Evolutionary conservation across 345 rosid species (phyloP), one percentile per base, ranked within the genome.

Genomic region (Durio zibethinus): DNA sequence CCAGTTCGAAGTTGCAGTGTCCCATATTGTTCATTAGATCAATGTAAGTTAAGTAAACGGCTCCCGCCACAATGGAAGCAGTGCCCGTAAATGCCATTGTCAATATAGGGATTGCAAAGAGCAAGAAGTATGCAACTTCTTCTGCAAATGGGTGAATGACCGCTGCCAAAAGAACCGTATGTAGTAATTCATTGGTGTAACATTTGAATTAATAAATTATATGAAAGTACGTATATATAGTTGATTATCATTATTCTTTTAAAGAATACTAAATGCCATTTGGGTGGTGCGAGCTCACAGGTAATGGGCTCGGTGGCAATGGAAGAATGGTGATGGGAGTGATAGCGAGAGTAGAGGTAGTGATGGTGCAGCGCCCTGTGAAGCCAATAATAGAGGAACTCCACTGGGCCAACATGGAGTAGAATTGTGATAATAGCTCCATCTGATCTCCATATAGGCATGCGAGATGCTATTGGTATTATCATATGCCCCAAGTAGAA

Each of bases 251-350:
- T n/a, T n/a, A n/a, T n/a, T n/a, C n/a, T n/a, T n/a, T n/a, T n/a
- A n/a, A n/a, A n/a, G n/a, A n/a, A n/a, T n/a, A n/a, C n/a, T n/a
- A n/a, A n/a, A n/a, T n/a, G n/a, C n/a, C n/a, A n/a, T n/a, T n/a
- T n/a, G n/a, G n/a, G n/a, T n/a, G n/a, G n/a, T n/a, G 38, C 5
- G 3, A 4, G 38, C 86, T 66, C 74, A 87, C 89, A 86, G 1
- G 91, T 69, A 38, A 86, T 88, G 59, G 91, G 91, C 75, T 86
- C 85, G 11, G 90, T 86, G 84, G 72, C 88, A 4, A 85, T 81
- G 53, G 90, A 89, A 18, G 91, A 79, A 71, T 89, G 90, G 73
- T 88, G 93, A 48, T 89, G 93, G 20, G 93, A 89, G 48, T 88
- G 91, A 52, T 89, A 89, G 38, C 90, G 88, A 29, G 91, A 81